A percentile compares a stretch with the other conserved stretches of the same genome.
Evolutionary conservation across 768 basidiomycete species (phyloP).

Genomic region (Tylopilus vinaceipallidus): DNA sequence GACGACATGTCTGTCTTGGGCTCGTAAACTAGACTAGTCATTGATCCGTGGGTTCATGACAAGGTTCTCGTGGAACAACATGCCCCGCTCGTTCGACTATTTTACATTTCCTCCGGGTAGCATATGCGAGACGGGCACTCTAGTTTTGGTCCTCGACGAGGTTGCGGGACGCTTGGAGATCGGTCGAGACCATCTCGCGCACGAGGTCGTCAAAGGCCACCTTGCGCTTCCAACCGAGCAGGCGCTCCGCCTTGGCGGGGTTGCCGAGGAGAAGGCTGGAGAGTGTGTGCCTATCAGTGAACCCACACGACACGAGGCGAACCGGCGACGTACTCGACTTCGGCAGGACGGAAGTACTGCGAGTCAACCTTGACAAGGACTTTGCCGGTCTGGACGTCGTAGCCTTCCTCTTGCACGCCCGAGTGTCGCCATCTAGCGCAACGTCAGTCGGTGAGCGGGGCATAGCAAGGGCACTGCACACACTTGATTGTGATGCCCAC

Average conservation of each 20-base stretch:
- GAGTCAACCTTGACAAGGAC: constrained; percentile 83
- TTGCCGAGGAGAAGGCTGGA: constrained; percentile 78
- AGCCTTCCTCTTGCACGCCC: constrained; percentile 76
- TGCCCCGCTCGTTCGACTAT: background rate
- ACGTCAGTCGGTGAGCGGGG: background rate
- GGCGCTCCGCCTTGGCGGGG: constrained; percentile 84
- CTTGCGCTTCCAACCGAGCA: constrained; percentile 89
- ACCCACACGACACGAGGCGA: background rate
- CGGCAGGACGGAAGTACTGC: constrained; percentile 90
- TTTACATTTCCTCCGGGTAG: background rate
- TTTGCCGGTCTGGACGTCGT: constrained; percentile 64
- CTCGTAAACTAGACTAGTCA: constrained; percentile 3
- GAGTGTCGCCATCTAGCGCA: constrained; percentile 69
- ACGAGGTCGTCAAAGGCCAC: constrained; percentile 84
- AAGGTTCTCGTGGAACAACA: background rate
- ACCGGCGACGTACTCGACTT: constrained; percentile 75
- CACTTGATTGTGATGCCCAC: constrained; percentile 69
- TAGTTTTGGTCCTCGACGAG: constrained; percentile 85
- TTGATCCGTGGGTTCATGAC: constrained; percentile 3
- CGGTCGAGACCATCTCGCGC: constrained; percentile 87
- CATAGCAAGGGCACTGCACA: constrained; percentile 16
- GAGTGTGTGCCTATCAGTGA: background rate
- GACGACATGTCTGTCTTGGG: background rate
- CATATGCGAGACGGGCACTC: background rate
- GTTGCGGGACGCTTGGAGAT: constrained; percentile 69